Base-by-base conservation (phyloP, 2,329 filamentous ascomycete species). In the Colletotrichum sp. region DNA sequence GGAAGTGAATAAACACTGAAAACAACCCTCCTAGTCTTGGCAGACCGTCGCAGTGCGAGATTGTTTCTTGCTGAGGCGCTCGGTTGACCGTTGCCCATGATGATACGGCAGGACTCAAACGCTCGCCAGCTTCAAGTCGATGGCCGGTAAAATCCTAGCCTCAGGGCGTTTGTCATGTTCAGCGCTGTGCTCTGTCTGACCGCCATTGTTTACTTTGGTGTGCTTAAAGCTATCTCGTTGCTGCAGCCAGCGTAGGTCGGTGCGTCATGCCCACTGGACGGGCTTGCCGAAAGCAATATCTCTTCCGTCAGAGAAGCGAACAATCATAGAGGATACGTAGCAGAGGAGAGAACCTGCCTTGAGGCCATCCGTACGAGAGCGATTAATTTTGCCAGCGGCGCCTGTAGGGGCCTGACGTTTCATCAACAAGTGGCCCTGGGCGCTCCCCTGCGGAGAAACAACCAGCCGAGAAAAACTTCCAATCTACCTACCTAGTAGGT, bases 21-120 rank as follows among this genome's bases (percentile, higher is more conserved):
- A 52, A 52, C n/a, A 48, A n/a, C 9, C 39, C 39, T 48, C 16
- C 36, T 19, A 19, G 11, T 44, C 39, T 48, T 48, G 39, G 19
- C 8, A 34, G 28, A 61, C 16, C 19, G 27, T 22, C 19, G 22
- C 60, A 22, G n/a, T 34, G 22, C 60, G 30, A 32, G 5, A 19
- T 64, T 36, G 22, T 34, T 36, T 70, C 68, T 34, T 30, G 57
- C 59, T 36, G 34, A 22, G 19, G 68, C 48, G 71, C 71, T 71
- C 71, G 44, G 71, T 74, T 36, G 32, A 48, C 67, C 68, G 48
- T 74, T 74, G 68, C 72, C 68, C 30, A 32, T 60, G 48, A 71
- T 65, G 48, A 65, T 60, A 59, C 44, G 60, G 48, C 16, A 30
- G n/a, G 67, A 63, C 59, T 57, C n/a, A 71, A 71, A 71, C 71